Evolutionary conservation across 148 eudicot species (phyloP).

Genomic region (Persicaria tinctoria): DNA sequence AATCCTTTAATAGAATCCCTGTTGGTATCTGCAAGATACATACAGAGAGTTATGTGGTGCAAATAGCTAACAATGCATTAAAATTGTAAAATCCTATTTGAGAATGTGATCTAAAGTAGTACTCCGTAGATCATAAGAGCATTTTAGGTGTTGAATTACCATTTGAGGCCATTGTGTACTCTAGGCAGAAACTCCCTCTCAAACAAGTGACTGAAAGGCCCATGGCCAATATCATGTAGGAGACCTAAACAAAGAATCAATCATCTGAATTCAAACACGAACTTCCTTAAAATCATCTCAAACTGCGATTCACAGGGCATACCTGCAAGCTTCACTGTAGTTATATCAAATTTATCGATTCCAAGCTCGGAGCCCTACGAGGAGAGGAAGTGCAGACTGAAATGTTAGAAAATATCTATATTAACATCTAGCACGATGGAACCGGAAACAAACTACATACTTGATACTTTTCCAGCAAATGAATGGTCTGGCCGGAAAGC

Average conservation of each 20-base stretch:
- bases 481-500: constrained; percentile 76
- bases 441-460: constrained; percentile 26
- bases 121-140: neutral
- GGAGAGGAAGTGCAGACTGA: constrained; percentile 4
- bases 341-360: constrained; percentile 56
- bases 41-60: neutral
- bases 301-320: neutral
- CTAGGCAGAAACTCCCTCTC: constrained; percentile 75
- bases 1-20: neutral
- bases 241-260: constrained; percentile 41
- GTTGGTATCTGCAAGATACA: no score
- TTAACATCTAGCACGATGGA: neutral
- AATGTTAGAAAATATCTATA: neutral
- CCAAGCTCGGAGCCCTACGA: constrained; percentile 81
- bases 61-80: neutral
- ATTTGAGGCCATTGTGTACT: constrained; percentile 54
- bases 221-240: constrained; percentile 92
- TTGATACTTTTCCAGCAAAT: constrained; percentile 53
- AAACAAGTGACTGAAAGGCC: constrained; percentile 96
- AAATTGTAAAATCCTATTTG: neutral
- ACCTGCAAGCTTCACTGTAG: constrained; percentile 89
- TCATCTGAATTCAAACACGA: neutral
- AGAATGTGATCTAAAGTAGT: neutral
- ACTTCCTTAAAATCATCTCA: neutral
- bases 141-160: constrained; percentile 32